These are phyloP conservation scores for Lichtheimia ornata DNA, from an alignment of 371 early-diverging fungal species.

Conservation along the genomic window DNA sequence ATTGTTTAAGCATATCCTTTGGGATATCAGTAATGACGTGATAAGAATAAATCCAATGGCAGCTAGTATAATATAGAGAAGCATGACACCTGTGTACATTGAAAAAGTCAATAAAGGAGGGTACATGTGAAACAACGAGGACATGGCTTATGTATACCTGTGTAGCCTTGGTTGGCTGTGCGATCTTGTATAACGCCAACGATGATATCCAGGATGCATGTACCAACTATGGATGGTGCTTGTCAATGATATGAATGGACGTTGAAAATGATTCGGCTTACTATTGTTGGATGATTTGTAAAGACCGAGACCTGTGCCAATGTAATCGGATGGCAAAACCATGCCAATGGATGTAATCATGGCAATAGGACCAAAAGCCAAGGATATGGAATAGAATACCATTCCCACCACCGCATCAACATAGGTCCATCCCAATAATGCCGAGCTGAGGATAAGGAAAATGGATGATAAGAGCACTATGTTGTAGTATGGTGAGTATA, in stretches of 20 bases:
- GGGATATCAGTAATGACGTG: conserved; percentile 22
- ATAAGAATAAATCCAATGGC: conserved; percentile 39
- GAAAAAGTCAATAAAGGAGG: neutral
- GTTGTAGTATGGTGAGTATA: neutral
- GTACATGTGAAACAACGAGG: neutral
- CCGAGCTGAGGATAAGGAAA: conserved; percentile 42
- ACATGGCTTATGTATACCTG: conserved; percentile 5
- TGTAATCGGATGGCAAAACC: conserved; percentile 45
- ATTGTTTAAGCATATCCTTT: conserved; percentile 31
- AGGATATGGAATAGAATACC: conserved; percentile 49
- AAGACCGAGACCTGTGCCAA: conserved; percentile 58
- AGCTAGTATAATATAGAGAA: conserved; percentile 36
- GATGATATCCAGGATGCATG: conserved; percentile 49
- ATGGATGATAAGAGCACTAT: conserved; percentile 34
- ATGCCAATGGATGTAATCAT: conserved; percentile 57
- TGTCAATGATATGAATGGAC: neutral
- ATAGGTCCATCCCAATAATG: conserved; percentile 44
- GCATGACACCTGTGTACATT: conserved; percentile 33
- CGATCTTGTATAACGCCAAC: conserved; percentile 55
- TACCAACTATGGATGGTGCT: conserved; percentile 26
- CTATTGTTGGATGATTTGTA: conserved; percentile 48
- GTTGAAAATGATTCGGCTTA: neutral
- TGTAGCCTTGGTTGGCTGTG: conserved; percentile 37
- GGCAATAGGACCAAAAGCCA: conserved; percentile 55
- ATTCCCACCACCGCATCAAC: conserved; percentile 46